Conservation (phyloP, 1,284 basidiomycete species). For the Rhodotorula sp. region DNA sequence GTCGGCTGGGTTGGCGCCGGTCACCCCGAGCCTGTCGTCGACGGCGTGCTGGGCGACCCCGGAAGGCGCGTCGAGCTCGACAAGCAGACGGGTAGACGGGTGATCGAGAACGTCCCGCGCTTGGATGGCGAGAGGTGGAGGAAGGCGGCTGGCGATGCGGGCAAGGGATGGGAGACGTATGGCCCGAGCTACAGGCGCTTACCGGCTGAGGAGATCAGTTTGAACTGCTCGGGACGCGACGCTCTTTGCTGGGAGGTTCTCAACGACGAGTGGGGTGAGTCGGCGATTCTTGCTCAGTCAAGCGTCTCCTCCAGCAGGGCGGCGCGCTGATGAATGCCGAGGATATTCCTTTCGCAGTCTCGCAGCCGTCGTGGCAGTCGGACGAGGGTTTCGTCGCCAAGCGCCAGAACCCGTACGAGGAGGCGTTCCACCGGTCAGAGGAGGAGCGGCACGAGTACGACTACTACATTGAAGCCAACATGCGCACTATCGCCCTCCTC, state of each 20-base stretch:
- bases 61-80: conserved; percentile 40
- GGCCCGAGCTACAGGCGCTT: conserved; percentile 92
- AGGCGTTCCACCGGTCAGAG: conserved; percentile 92
- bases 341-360: conserved; percentile 56
- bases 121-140: conserved; percentile 46
- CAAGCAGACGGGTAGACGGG: conserved; percentile 23
- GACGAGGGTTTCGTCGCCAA: conserved; percentile 94
- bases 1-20: conserved; percentile 60
- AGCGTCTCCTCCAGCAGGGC: too few species aligned
- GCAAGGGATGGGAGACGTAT: conserved; percentile 50
- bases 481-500: conserved; percentile 86
- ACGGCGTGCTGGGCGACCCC: conserved; percentile 30
- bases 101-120: conserved; percentile 50
- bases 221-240: conserved; percentile 92
- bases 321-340: background rate
- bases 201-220: conserved; percentile 80
- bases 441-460: conserved; percentile 99
- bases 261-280: conserved; percentile 75
- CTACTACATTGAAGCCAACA: conserved; percentile 89
- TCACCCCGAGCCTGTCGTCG: conserved; percentile 6
- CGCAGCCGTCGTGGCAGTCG: conserved; percentile 93
- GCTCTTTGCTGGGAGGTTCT: conserved; percentile 94
- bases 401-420: conserved; percentile 96
- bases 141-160: conserved; percentile 47
- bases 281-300: background rate